phyloP scores from a whole-genome alignment of 345 rosid species.

The Diplotaxis tenuifolia region DNA sequence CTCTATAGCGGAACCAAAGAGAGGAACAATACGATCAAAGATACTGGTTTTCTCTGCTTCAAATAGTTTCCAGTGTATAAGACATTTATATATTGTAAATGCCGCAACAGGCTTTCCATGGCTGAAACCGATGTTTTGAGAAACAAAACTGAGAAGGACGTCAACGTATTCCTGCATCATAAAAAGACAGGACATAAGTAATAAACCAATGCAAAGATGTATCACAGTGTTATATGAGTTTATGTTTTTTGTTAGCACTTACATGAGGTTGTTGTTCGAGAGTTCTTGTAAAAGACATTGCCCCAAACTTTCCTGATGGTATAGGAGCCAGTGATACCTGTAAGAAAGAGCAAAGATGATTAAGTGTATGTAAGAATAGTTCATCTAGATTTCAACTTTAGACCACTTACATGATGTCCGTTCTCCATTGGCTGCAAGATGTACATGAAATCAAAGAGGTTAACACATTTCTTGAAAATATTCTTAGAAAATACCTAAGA shows the following conservation, averaged over 20 bases:
- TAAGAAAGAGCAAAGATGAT: conserved; percentile 14
- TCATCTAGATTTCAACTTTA: conserved; percentile 9
- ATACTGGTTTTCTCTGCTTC: conserved; percentile 93
- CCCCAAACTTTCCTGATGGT: conserved; percentile 51
- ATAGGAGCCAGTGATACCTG: conserved; percentile 56
- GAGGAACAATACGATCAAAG: conserved; percentile 87
- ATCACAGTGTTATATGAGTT: background rate
- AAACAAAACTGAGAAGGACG: conserved; percentile 61
- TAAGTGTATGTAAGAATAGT: conserved; percentile 6
- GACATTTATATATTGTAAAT: conserved; percentile 84
- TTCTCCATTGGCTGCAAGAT: conserved; percentile 61
- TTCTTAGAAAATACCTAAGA: background rate
- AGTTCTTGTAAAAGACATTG: conserved; percentile 57
- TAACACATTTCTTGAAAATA: conserved; percentile 19
- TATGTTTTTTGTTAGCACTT: conserved; percentile 28
- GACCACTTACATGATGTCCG: conserved; percentile 61
- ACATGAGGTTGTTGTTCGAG: conserved; percentile 68
- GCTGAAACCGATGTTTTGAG: conserved; percentile 65
- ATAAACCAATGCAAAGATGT: conserved; percentile 18
- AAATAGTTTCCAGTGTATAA: conserved; percentile 81
- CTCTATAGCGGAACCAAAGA: conserved; percentile 89
- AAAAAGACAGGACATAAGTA: conserved; percentile 20
- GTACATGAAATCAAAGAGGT: conserved; percentile 20
- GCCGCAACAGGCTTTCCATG: conserved; percentile 81
- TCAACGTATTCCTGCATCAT: conserved; percentile 69